These are phyloP conservation scores for Vitis hybrid DNA, from an alignment of 177 flowering plant species.

Conservation along the genomic window DNA sequence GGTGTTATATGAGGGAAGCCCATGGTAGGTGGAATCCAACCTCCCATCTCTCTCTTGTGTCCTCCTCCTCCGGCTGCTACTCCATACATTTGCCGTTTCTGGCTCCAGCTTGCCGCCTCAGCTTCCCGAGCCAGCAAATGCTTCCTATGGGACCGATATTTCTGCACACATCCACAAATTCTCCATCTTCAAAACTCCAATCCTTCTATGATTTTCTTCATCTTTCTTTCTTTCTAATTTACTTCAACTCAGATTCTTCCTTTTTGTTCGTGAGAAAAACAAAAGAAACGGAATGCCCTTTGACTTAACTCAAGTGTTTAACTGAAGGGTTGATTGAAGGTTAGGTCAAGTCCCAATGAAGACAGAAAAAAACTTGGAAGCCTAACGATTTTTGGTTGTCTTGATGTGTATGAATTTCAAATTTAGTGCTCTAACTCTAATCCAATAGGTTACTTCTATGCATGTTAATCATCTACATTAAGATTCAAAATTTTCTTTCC, in stretches of 20 bases:
- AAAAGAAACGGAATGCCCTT: too few species aligned
- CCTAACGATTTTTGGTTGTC: too few species aligned
- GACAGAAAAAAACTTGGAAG: too few species aligned
- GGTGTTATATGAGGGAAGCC: slow-evolving; percentile 68
- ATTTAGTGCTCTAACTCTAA: too few species aligned
- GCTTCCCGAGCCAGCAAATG: slow-evolving; percentile 89
- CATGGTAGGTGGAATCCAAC: slow-evolving; percentile 66
- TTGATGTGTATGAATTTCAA: too few species aligned
- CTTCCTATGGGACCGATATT: slow-evolving; percentile 89
- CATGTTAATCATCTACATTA: too few species aligned
- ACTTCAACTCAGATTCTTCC: background rate
- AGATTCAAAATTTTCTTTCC: too few species aligned
- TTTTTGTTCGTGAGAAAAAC: background rate
- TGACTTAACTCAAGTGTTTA: too few species aligned
- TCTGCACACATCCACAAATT: slow-evolving; percentile 40
- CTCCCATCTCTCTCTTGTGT: slow-evolving; percentile 45
- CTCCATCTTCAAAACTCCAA: background rate
- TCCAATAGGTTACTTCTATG: too few species aligned
- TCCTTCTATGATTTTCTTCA: background rate
- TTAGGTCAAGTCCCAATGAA: too few species aligned
- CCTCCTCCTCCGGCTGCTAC: slow-evolving; percentile 27
- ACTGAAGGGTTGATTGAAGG: too few species aligned
- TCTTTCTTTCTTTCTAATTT: too few species aligned
- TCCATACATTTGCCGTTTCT: slow-evolving; percentile 66
- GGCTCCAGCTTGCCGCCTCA: slow-evolving; percentile 89